Conservation (phyloP, 768 basidiomycete genomes). For the Phaeotremella skinneri region DNA sequence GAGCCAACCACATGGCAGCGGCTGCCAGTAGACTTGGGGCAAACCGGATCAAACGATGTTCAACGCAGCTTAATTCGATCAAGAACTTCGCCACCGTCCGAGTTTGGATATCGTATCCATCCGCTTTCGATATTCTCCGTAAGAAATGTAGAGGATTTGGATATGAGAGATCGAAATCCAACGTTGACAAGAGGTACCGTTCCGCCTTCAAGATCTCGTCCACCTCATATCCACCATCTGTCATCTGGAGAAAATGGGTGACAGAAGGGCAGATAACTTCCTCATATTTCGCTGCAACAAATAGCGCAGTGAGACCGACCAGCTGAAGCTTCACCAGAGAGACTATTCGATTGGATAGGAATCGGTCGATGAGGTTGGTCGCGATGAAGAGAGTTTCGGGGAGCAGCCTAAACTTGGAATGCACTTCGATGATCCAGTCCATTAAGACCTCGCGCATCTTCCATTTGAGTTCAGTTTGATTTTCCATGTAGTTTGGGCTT, state of each 20-base stretch:
- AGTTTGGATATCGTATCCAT: slow-evolving; percentile 80
- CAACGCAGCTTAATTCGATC: slow-evolving; percentile 78
- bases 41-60: slow-evolving; percentile 70
- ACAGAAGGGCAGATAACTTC: slow-evolving; percentile 87
- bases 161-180: slow-evolving; percentile 80
- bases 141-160: slow-evolving; percentile 89
- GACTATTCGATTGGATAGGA: slow-evolving; percentile 67
- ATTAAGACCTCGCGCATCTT: slow-evolving; percentile 82
- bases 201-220: slow-evolving; percentile 86
- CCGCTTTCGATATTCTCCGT: slow-evolving; percentile 85
- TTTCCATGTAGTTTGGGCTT: slow-evolving; percentile 76
- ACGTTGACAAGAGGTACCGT: slow-evolving; percentile 76
- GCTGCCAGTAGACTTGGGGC: slow-evolving; percentile 79
- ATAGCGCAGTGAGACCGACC: slow-evolving; percentile 81
- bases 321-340: slow-evolving; percentile 82
- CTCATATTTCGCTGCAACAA: slow-evolving; percentile 87
- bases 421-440: slow-evolving; percentile 92
- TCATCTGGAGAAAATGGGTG: slow-evolving; percentile 71
- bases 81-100: slow-evolving; percentile 88
- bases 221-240: slow-evolving; percentile 71
- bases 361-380: slow-evolving; percentile 74
- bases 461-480: slow-evolving; percentile 80
- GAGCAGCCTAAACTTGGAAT: slow-evolving; percentile 76
- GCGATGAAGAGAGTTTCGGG: slow-evolving; percentile 90
- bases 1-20: slow-evolving; percentile 79